Conservation (phyloP, 306 rosid genomes). For the Prunus persica region DNA sequence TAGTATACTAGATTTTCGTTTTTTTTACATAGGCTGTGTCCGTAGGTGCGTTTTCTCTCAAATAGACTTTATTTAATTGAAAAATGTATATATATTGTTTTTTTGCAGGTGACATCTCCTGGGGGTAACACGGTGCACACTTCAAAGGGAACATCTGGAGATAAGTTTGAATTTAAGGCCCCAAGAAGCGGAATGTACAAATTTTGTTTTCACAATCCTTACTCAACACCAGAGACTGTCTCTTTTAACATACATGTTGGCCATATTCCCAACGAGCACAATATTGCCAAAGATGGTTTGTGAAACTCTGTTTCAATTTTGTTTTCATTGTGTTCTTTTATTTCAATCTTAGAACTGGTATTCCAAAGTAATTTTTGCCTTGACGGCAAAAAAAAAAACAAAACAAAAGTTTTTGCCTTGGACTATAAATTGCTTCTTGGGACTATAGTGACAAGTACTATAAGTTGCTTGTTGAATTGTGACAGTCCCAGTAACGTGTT, state of each 20-base stretch:
- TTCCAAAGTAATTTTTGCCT: not conserved
- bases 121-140: slow-evolving; percentile 63
- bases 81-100: slow-evolving; percentile 5
- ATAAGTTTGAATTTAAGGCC: slow-evolving; percentile 85
- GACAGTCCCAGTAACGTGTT: not conserved
- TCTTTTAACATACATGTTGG: slow-evolving; percentile 97
- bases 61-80: slow-evolving; percentile 11
- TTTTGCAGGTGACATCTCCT: slow-evolving; percentile 74
- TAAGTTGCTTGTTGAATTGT: not conserved
- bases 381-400: not conserved
- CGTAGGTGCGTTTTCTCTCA: not conserved
- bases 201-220: slow-evolving; percentile 91
- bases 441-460: not conserved
- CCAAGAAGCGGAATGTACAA: slow-evolving; percentile 88
- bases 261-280: slow-evolving; percentile 90
- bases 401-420: not conserved
- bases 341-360: not conserved
- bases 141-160: slow-evolving; percentile 87
- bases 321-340: slow-evolving; percentile 6
- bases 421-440: not conserved
- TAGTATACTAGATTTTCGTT: not conserved
- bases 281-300: slow-evolving; percentile 93
- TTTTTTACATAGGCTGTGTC: not conserved
- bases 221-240: slow-evolving; percentile 96
- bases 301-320: slow-evolving; percentile 20